Evolutionary conservation across 805 yeast genomes (phyloP).

Genomic region (Sungouiella thailandica): DNA sequence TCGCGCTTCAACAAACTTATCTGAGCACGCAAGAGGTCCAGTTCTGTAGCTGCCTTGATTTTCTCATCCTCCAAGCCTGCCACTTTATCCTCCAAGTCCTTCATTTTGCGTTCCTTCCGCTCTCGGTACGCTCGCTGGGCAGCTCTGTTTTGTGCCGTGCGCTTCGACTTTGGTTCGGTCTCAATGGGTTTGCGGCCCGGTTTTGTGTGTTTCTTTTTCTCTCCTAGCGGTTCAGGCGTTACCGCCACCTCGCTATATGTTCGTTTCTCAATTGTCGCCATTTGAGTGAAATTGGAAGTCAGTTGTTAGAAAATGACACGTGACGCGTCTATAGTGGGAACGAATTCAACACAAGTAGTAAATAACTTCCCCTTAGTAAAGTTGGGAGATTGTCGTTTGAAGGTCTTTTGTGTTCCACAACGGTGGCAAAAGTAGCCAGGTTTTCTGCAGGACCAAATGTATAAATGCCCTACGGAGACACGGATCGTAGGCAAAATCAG

Average conservation of each 20-base stretch:
- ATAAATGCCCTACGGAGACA: no score
- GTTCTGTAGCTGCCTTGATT: conserved; percentile 62
- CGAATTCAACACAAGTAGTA: no score
- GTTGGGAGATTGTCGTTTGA: no score
- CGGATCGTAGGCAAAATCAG: no score
- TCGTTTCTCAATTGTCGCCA: conserved; percentile 33
- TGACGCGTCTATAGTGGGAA: no score
- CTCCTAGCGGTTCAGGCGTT: conserved; percentile 23
- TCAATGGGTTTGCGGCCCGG: conserved; percentile 83
- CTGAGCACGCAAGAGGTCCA: conserved; percentile 69
- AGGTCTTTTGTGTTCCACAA: neutral
- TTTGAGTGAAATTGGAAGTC: conserved; percentile 5
- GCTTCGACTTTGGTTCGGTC: conserved; percentile 76
- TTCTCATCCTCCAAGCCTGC: conserved; percentile 66
- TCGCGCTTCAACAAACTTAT: conserved; percentile 71
- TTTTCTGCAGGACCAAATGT: no score
- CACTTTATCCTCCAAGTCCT: conserved; percentile 80
- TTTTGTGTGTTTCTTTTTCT: conserved; percentile 40
- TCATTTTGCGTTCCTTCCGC: conserved; percentile 82
- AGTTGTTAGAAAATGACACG: neutral
- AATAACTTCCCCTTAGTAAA: no score
- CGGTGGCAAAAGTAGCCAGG: neutral
- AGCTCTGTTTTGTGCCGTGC: conserved; percentile 96
- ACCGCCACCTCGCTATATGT: conserved; percentile 19
- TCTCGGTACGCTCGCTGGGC: conserved; percentile 98